A percentile compares a stretch with the other conserved stretches of the same genome.
phyloP scores from a whole-genome alignment of 1,284 basidiomycete species.

The Stereum hirsutum region DNA sequence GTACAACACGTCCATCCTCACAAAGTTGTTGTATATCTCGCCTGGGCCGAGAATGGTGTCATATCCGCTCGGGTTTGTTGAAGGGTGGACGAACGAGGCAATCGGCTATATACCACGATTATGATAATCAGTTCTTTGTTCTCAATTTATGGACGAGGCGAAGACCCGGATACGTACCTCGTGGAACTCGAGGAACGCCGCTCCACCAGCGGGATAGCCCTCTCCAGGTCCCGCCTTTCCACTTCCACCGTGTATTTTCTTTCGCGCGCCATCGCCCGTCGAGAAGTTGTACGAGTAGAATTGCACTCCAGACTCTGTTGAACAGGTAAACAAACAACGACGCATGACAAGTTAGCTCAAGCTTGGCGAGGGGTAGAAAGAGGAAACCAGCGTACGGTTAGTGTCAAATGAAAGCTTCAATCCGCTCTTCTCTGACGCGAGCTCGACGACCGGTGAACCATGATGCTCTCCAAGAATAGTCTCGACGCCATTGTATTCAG shows the following conservation, averaged over 20 bases:
- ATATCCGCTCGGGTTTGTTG: slow-evolving; percentile 13
- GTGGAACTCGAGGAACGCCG: slow-evolving; percentile 71
- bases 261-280: slow-evolving; percentile 41
- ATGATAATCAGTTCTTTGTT: slow-evolving; percentile 5
- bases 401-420: slow-evolving; percentile 52
- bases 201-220: slow-evolving; percentile 50
- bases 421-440: slow-evolving; percentile 50
- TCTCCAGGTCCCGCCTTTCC: slow-evolving; percentile 46
- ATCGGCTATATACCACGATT: slow-evolving; percentile 2
- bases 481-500: slow-evolving; percentile 35
- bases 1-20: slow-evolving; percentile 23
- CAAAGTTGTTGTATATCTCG: slow-evolving; percentile 27
- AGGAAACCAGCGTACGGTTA: slow-evolving; percentile 42
- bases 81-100: slow-evolving; percentile 9
- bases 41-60: slow-evolving; percentile 24
- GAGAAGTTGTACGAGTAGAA: slow-evolving; percentile 59
- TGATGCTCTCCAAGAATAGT: slow-evolving; percentile 32
- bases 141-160: slow-evolving; percentile 20
- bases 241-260: slow-evolving; percentile 70
- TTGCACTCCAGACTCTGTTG: slow-evolving; percentile 60
- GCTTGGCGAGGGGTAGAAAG: not conserved
- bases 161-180: slow-evolving; percentile 30
- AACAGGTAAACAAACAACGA: slow-evolving; percentile 1
- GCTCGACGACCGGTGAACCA: slow-evolving; percentile 37
- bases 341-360: too few relatives aligned